phyloP scores from a whole-genome alignment of 306 rosid species.

The Gillenia trifoliata region DNA sequence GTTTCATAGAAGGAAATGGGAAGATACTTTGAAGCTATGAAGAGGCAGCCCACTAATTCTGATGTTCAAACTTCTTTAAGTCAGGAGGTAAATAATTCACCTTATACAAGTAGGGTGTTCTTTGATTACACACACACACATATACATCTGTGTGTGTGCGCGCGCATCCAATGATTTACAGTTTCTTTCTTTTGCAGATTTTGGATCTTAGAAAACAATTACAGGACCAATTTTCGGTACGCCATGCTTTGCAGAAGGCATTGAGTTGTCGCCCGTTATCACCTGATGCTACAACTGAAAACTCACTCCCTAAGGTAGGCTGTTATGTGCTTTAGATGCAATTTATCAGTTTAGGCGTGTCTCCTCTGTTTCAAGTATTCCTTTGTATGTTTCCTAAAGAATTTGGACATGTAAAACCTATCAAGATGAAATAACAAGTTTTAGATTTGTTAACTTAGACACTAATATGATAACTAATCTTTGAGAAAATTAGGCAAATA shows the following conservation, averaged over 20 bases:
- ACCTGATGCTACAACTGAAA: constrained; percentile 36
- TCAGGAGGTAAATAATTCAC: constrained; percentile 54
- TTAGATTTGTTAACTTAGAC: too few species aligned
- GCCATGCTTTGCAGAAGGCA: constrained; percentile 66
- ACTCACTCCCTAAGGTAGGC: constrained; percentile 68
- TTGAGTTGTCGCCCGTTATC: constrained; percentile 48
- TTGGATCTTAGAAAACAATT: constrained; percentile 65
- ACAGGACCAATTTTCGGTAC: constrained; percentile 56
- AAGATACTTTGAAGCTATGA: constrained; percentile 45
- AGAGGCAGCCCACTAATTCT: constrained; percentile 34
- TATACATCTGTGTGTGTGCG: too few species aligned
- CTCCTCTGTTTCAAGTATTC: background rate
- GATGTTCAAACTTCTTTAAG: constrained; percentile 62
- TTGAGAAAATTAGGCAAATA: too few species aligned
- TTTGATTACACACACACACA: too few species aligned
- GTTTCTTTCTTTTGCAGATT: constrained; percentile 48
- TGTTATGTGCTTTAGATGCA: background rate
- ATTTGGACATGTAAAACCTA: background rate
- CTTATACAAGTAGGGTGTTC: background rate
- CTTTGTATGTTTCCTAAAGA: background rate
- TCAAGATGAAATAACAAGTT: background rate
- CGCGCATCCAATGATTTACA: constrained; percentile 12
- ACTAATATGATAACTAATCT: too few species aligned
- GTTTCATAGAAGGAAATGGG: constrained; percentile 36
- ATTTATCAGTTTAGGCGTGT: background rate